Conservation (phyloP, 208 protist genomes). For the Crithidia acanthocephali region DNA sequence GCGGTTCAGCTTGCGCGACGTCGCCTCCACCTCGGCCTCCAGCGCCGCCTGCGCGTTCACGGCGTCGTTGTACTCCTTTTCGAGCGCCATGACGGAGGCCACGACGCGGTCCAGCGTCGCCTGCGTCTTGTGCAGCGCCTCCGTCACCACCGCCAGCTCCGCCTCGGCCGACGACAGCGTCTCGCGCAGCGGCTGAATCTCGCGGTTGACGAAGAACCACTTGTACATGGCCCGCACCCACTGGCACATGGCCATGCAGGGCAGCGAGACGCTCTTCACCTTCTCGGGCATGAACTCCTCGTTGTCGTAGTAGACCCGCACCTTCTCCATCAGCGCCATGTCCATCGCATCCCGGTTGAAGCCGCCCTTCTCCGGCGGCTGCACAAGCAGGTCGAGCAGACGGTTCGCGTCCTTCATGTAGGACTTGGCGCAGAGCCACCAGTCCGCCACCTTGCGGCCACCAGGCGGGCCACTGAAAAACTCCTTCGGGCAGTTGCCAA, state of each 20-base stretch:
- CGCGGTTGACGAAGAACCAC: conserved; percentile 97
- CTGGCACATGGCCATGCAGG: conserved; percentile 98
- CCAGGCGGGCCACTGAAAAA: conserved; percentile 93
- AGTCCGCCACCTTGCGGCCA: conserved; percentile 96
- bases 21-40: conserved; percentile 94
- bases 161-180: conserved; percentile 85
- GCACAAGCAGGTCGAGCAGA: conserved; percentile 93
- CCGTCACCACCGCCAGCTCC: conserved; percentile 91
- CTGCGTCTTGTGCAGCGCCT: conserved; percentile 90
- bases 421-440: conserved; percentile 95
- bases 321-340: conserved; percentile 93
- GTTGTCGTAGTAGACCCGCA: conserved; percentile 94
- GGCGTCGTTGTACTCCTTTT: conserved; percentile 93
- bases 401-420: conserved; percentile 93
- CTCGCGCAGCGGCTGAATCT: conserved; percentile 94
- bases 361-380: conserved; percentile 81
- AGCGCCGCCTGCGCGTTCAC: conserved; percentile 95
- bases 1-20: conserved; percentile 93
- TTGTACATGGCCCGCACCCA: conserved; percentile 98
- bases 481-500: conserved; percentile 95
- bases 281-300: conserved; percentile 93
- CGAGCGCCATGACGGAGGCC: conserved; percentile 92
- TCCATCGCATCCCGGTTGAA: conserved; percentile 96
- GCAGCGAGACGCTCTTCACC: conserved; percentile 94
- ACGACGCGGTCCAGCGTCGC: conserved; percentile 92